A percentile compares a stretch with the other conserved stretches of the same genome.
phyloP scores from a whole-genome alignment of 2,329 filamentous ascomycete species.

The Nectriaceae sp. region DNA sequence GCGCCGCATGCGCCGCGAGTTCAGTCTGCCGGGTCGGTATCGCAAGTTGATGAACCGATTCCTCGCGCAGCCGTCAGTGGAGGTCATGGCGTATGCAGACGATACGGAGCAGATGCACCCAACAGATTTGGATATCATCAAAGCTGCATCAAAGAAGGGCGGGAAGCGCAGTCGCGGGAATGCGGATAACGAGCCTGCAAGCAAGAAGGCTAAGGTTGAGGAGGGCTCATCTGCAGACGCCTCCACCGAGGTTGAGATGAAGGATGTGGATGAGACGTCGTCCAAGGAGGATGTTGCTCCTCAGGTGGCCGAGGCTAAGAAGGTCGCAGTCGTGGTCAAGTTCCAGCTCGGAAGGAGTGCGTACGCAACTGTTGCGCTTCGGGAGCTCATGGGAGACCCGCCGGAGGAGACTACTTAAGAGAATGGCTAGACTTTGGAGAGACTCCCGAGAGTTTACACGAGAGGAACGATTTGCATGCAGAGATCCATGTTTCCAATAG shows the following conservation, averaged over 20 bases:
- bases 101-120: slow-evolving; percentile 83
- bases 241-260: slow-evolving; percentile 14
- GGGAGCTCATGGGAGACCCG: slow-evolving; percentile 69
- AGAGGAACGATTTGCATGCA: not conserved
- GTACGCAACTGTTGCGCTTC: slow-evolving; percentile 81
- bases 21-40: slow-evolving; percentile 86
- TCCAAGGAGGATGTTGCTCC: slow-evolving; percentile 7
- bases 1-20: slow-evolving; percentile 82
- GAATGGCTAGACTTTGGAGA: not conserved
- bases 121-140: slow-evolving; percentile 78
- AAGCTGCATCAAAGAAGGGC: slow-evolving; percentile 34
- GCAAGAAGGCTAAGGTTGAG: slow-evolving; percentile 31
- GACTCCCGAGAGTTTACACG: not conserved
- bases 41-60: slow-evolving; percentile 79
- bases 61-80: slow-evolving; percentile 62
- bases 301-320: slow-evolving; percentile 25
- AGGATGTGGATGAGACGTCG: slow-evolving; percentile 11
- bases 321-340: slow-evolving; percentile 69
- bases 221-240: slow-evolving; percentile 7
- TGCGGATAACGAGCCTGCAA: slow-evolving; percentile 12
- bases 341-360: slow-evolving; percentile 77
- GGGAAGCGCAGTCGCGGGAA: slow-evolving; percentile 24
- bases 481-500: slow-evolving; percentile 13
- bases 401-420: slow-evolving; percentile 25
- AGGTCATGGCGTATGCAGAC: slow-evolving; percentile 69